Percentiles rank a stretch among this genome's conserved stretches.
These are phyloP conservation scores for Taphrina flavorubra DNA, from an alignment of 1,139 yeast genomes.

Conservation along the genomic window DNA sequence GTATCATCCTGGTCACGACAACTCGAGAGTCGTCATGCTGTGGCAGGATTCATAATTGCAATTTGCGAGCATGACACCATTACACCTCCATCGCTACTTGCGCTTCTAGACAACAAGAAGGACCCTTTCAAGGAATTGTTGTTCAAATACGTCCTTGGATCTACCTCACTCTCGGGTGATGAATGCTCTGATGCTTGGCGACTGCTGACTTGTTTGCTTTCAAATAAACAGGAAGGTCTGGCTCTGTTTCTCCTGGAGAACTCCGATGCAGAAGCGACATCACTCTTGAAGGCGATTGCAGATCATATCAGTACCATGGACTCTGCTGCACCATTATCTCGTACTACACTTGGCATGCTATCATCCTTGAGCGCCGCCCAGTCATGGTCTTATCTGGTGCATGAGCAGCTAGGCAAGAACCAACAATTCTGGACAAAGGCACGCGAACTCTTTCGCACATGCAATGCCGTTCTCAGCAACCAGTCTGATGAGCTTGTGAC, in stretches of 20 bases:
- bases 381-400: conserved; percentile 50
- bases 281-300: conserved; percentile 66
- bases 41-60: neutral
- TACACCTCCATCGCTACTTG: conserved; percentile 61
- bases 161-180: conserved; percentile 76
- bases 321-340: conserved; percentile 54
- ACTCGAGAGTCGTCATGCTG: neutral
- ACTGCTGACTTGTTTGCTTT: conserved; percentile 72
- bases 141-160: conserved; percentile 61
- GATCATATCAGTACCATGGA: conserved; percentile 49
- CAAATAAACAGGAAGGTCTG: conserved; percentile 63
- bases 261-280: conserved; percentile 47
- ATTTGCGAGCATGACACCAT: neutral
- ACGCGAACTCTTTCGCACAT: conserved; percentile 40
- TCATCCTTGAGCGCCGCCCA: conserved; percentile 51
- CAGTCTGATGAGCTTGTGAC: conserved; percentile 48
- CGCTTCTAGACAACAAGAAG: conserved; percentile 65
- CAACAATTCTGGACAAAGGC: conserved; percentile 42
- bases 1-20: conserved; percentile 3
- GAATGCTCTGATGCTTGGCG: conserved; percentile 83
- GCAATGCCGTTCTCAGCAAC: conserved; percentile 41
- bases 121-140: conserved; percentile 66
- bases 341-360: conserved; percentile 48
- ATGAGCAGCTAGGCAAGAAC: conserved; percentile 47
- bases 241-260: conserved; percentile 50